Percentiles rank a stretch among this genome's conserved stretches.
phyloP scores from a whole-genome alignment of 768 basidiomycete genomes.

The Mycena chlorophos region DNA sequence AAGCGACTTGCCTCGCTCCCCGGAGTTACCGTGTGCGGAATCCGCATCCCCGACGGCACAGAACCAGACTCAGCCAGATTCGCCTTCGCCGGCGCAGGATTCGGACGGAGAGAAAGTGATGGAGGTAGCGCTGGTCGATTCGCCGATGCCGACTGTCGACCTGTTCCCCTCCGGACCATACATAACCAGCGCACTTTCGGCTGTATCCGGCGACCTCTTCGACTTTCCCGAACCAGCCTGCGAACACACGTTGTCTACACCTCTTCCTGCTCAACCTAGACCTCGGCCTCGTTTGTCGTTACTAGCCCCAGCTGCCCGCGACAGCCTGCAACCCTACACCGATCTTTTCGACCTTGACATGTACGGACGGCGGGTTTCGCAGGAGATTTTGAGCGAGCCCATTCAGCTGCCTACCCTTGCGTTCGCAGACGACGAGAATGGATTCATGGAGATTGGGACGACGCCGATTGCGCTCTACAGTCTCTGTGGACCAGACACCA shows the following conservation, averaged over 20 bases:
- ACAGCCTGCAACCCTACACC: slow-evolving; percentile 20
- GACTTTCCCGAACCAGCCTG: slow-evolving; percentile 19
- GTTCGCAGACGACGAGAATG: not conserved
- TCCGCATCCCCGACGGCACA: not conserved
- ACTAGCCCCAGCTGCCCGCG: not conserved
- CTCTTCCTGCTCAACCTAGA: slow-evolving; percentile 6
- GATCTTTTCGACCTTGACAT: slow-evolving; percentile 25
- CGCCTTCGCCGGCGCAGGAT: not conserved
- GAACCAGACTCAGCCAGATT: not conserved
- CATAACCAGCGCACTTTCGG: slow-evolving; percentile 18
- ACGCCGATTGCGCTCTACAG: slow-evolving; percentile 12
- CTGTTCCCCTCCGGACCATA: slow-evolving; percentile 6
- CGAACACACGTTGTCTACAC: slow-evolving; percentile 8
- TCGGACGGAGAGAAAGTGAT: not conserved
- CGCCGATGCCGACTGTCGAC: not conserved
- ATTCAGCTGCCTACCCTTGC: slow-evolving; percentile 7
- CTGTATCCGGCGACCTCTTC: slow-evolving; percentile 20
- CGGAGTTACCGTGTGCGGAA: not conserved
- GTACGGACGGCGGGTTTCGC: slow-evolving; percentile 21
- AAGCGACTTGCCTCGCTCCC: slow-evolving; percentile 5
- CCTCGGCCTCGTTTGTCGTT: slow-evolving; percentile 5
- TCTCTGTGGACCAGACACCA: slow-evolving; percentile 6
- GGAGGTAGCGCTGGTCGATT: not conserved
- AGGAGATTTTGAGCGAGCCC: slow-evolving; percentile 12
- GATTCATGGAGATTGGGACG: slow-evolving; percentile 6